Conservation (phyloP, 2,329 filamentous ascomycete species). For the Penicillium sclerotiorum region DNA sequence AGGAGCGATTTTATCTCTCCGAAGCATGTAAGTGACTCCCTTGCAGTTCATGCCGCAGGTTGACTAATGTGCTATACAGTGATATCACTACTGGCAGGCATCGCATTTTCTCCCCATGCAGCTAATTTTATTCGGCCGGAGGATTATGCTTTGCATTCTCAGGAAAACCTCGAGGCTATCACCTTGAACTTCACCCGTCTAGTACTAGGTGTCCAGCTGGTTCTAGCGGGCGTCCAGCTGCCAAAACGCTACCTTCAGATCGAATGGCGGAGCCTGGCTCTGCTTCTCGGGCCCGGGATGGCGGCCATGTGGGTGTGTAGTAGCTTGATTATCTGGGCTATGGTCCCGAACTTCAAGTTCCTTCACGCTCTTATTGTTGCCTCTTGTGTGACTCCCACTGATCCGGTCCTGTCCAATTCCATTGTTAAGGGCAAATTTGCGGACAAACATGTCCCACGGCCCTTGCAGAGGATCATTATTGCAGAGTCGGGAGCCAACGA, state of each 20-base stretch:
- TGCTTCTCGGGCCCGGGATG: conserved; percentile 85
- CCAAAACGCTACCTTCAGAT: conserved; percentile 77
- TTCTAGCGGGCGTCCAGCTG: conserved; percentile 84
- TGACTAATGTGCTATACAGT: conserved; percentile 53
- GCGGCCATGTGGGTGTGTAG: conserved; percentile 81
- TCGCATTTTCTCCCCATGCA: conserved; percentile 76
- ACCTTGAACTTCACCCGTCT: conserved; percentile 84
- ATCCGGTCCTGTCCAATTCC: conserved; percentile 82
- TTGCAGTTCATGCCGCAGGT: not conserved
- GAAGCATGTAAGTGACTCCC: conserved; percentile 70
- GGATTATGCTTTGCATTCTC: conserved; percentile 67
- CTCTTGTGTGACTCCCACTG: conserved; percentile 88
- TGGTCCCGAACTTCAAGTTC: conserved; percentile 72
- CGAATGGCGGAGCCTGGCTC: conserved; percentile 74
- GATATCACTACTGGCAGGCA: conserved; percentile 77
- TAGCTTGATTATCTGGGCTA: conserved; percentile 74
- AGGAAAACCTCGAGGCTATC: conserved; percentile 66
- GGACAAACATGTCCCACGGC: conserved; percentile 82
- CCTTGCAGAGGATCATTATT: conserved; percentile 77
- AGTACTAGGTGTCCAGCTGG: conserved; percentile 86
- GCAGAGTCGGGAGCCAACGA: conserved; percentile 88
- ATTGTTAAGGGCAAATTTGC: conserved; percentile 95
- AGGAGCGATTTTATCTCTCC: conserved; percentile 87
- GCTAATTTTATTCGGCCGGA: conserved; percentile 74
- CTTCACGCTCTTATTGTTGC: conserved; percentile 79